Evolutionary conservation across 805 yeast genomes (phyloP).

Genomic region (Sporopachydermia quercuum): DNA sequence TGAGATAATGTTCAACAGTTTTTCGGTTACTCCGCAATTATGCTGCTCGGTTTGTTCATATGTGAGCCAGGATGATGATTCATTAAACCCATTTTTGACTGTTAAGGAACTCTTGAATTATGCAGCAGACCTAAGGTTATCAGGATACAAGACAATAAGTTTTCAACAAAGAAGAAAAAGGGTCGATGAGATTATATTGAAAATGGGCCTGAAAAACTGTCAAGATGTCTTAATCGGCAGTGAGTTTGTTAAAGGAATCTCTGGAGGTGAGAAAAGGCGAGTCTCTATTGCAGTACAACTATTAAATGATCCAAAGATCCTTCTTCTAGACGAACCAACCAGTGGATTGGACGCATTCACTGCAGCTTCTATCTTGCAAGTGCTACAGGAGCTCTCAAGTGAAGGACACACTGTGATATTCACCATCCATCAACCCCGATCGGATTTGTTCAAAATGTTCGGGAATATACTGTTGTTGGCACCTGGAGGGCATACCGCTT

Average conservation of each 20-base stretch:
- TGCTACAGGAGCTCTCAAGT: slow-evolving; percentile 39
- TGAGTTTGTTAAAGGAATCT: slow-evolving; percentile 45
- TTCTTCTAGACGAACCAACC: slow-evolving; percentile 78
- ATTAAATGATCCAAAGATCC: slow-evolving; percentile 52
- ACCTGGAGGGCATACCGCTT: slow-evolving; percentile 58
- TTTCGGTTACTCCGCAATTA: slow-evolving; percentile 19
- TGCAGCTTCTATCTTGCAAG: slow-evolving; percentile 48
- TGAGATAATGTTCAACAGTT: slow-evolving; percentile 26
- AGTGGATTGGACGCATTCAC: slow-evolving; percentile 78
- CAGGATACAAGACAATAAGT: slow-evolving; percentile 19
- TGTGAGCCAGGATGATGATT: slow-evolving; percentile 72
- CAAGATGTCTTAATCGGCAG: slow-evolving; percentile 59
- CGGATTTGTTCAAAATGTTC: slow-evolving; percentile 45
- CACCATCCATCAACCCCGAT: slow-evolving; percentile 78
- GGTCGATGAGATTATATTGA: slow-evolving; percentile 44
- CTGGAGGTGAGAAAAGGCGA: slow-evolving; percentile 74
- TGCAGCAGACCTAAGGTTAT: slow-evolving; percentile 57
- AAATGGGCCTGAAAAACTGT: slow-evolving; percentile 59
- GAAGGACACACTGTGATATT: slow-evolving; percentile 52
- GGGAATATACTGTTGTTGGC: slow-evolving; percentile 62
- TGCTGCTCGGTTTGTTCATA: slow-evolving; percentile 41
- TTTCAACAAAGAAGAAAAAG: slow-evolving; percentile 29
- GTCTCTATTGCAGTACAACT: slow-evolving; percentile 73
- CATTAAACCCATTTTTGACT: slow-evolving; percentile 53
- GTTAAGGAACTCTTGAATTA: slow-evolving; percentile 62